Percentiles rank a stretch among this genome's conserved stretches.
These are phyloP conservation scores for Cytospora paraplurivora DNA, from an alignment of 2,329 filamentous ascomycete species.

Conservation along the genomic window DNA sequence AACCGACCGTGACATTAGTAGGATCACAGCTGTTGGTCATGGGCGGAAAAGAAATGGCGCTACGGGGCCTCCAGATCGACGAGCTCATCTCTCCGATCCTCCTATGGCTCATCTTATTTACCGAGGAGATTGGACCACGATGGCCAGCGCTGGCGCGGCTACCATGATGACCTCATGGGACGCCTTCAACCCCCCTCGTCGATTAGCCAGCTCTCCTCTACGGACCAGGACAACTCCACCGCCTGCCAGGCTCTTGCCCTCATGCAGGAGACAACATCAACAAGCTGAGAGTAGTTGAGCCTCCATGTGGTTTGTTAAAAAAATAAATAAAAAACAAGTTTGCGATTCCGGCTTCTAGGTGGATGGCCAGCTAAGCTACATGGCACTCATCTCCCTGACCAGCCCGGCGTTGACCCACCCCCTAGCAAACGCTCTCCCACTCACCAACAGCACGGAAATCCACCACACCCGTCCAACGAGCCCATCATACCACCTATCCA, in stretches of 20 bases:
- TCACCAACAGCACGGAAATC: conserved; percentile 42
- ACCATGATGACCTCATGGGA: background rate
- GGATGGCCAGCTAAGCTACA: conserved; percentile 7
- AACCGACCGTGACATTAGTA: background rate
- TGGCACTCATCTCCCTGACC: conserved; percentile 34
- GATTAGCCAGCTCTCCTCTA: background rate
- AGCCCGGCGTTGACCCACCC: conserved; percentile 46
- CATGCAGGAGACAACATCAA: background rate
- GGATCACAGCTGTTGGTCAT: background rate
- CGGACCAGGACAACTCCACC: no score
- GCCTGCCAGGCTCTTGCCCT: background rate
- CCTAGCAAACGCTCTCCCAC: conserved; percentile 45
- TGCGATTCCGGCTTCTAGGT: background rate
- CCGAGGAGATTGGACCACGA: background rate
- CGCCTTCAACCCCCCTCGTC: background rate
- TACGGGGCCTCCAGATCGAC: background rate
- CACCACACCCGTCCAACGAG: conserved; percentile 44
- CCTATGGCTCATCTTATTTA: background rate
- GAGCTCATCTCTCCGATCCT: background rate
- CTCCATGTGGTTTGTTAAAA: background rate
- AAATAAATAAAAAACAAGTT: background rate
- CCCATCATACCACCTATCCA: conserved; percentile 37
- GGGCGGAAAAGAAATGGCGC: background rate
- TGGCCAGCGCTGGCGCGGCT: background rate
- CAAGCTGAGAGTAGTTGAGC: background rate